phyloP scores from a whole-genome alignment of 495 filamentous ascomycete genomes.

The Aspergillus mulundensis region DNA sequence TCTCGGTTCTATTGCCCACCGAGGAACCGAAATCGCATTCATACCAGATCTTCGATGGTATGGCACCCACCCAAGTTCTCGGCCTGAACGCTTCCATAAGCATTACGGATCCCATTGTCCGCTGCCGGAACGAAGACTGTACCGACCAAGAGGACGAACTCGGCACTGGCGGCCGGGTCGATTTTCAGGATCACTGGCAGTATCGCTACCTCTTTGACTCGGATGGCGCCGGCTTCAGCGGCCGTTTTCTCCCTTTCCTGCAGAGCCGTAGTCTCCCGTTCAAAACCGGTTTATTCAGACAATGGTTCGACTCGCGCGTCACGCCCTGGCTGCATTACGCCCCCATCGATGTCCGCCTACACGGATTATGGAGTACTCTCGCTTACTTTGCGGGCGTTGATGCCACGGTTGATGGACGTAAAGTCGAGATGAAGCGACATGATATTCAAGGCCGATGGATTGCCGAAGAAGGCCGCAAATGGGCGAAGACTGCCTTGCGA shows the following conservation, averaged over 20 bases:
- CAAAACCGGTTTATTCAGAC: constrained; percentile 59
- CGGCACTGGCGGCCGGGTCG: constrained; percentile 31
- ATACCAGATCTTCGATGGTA: constrained; percentile 36
- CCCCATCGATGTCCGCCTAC: constrained; percentile 65
- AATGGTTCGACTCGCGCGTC: constrained; percentile 72
- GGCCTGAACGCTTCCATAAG: constrained; percentile 39
- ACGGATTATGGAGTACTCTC: constrained; percentile 60
- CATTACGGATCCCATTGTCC: constrained; percentile 47
- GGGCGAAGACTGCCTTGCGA: constrained; percentile 61
- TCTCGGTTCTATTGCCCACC: constrained; percentile 38
- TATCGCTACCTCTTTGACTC: constrained; percentile 66
- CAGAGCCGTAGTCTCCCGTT: constrained; percentile 61
- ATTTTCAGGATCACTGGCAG: constrained; percentile 59
- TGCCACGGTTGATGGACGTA: constrained; percentile 13
- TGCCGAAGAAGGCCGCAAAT: constrained; percentile 60
- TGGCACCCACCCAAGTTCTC: constrained; percentile 25
- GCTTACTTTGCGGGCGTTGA: constrained; percentile 56
- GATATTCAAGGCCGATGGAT: constrained; percentile 56
- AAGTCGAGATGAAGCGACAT: constrained; percentile 30
- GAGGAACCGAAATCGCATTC: constrained; percentile 26
- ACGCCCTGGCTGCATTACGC: constrained; percentile 76
- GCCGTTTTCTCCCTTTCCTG: constrained; percentile 60
- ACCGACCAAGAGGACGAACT: constrained; percentile 49
- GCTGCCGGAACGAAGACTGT: constrained; percentile 52
- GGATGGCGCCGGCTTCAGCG: constrained; percentile 63